Percentiles rank a stretch among this genome's conserved stretches.
Conservation (phyloP, 306 rosid genomes). For the Glycyrrhiza uralensis region DNA sequence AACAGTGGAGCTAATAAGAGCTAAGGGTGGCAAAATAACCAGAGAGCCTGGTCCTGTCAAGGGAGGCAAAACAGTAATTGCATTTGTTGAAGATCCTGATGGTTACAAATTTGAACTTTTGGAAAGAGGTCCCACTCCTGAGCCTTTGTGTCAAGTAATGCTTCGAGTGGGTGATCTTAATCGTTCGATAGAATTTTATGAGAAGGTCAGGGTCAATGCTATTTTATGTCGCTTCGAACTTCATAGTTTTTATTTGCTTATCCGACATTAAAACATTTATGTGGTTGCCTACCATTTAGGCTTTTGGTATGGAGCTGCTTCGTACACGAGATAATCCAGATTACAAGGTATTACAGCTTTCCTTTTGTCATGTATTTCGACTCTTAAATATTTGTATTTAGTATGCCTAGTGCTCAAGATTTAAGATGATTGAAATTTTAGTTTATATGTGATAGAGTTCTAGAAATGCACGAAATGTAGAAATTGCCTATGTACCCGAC, state of each 20-base stretch:
- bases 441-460: too few species aligned
- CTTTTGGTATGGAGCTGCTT: constrained; percentile 97
- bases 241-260: background rate
- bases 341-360: constrained; percentile 60
- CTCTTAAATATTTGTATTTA: background rate
- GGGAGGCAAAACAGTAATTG: constrained; percentile 87
- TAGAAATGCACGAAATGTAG: too few species aligned
- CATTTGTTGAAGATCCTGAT: constrained; percentile 95
- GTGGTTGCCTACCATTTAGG: constrained; percentile 44
- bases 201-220: constrained; percentile 61
- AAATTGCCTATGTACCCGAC: background rate
- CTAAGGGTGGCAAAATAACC: constrained; percentile 89
- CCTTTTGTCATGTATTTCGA: background rate
- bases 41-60: constrained; percentile 96
- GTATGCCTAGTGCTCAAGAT: background rate
- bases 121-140: constrained; percentile 94
- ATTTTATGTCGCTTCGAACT: background rate
- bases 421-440: background rate
- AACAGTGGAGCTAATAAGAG: constrained; percentile 86
- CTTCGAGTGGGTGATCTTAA: constrained; percentile 98
- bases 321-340: constrained; percentile 88
- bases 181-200: constrained; percentile 84
- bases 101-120: constrained; percentile 95
- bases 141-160: constrained; percentile 97
- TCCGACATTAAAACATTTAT: constrained; percentile 10